A percentile compares a stretch with the other conserved stretches of the same genome.
Evolutionary conservation across 1,284 basidiomycete species (phyloP).

Genomic region (Dichomitus squalens): DNA sequence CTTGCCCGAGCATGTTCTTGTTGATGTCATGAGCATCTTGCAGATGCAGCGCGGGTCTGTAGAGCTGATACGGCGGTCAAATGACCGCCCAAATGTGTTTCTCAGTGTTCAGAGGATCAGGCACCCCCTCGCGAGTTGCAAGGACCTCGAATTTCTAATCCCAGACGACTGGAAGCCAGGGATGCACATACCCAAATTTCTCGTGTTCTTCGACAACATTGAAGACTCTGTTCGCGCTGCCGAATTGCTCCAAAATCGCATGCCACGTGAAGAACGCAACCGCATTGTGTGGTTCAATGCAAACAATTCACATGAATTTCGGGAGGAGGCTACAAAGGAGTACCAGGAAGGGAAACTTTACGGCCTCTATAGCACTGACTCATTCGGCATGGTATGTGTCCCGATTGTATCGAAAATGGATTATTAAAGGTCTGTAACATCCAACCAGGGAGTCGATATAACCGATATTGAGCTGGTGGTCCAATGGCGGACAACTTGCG

Average conservation of each 20-base stretch:
- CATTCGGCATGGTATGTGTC: conserved; percentile 39
- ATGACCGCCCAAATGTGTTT: conserved; percentile 37
- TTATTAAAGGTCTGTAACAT: too few species aligned
- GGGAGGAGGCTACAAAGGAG: conserved; percentile 19
- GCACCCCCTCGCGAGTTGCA: conserved; percentile 26
- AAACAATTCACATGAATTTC: conserved; percentile 28
- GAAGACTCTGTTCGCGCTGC: conserved; percentile 29
- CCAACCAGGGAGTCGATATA: background rate
- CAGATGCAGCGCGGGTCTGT: background rate
- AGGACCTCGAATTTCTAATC: conserved; percentile 37
- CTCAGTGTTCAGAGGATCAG: conserved; percentile 31
- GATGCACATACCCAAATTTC: conserved; percentile 23
- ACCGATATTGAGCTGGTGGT: background rate
- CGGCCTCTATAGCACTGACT: conserved; percentile 30
- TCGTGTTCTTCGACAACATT: conserved; percentile 36
- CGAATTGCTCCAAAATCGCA: conserved; percentile 14
- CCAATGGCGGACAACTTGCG: background rate
- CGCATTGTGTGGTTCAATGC: conserved; percentile 36
- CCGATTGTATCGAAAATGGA: too few species aligned
- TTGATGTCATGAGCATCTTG: conserved; percentile 28
- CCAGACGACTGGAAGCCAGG: conserved; percentile 17
- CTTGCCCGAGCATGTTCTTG: conserved; percentile 29
- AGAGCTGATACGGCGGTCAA: conserved; percentile 24
- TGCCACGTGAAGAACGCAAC: conserved; percentile 21
- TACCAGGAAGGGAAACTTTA: conserved; percentile 18